Conservation (phyloP, 495 filamentous ascomycete genomes). For the Trichoderma asperelloides region DNA sequence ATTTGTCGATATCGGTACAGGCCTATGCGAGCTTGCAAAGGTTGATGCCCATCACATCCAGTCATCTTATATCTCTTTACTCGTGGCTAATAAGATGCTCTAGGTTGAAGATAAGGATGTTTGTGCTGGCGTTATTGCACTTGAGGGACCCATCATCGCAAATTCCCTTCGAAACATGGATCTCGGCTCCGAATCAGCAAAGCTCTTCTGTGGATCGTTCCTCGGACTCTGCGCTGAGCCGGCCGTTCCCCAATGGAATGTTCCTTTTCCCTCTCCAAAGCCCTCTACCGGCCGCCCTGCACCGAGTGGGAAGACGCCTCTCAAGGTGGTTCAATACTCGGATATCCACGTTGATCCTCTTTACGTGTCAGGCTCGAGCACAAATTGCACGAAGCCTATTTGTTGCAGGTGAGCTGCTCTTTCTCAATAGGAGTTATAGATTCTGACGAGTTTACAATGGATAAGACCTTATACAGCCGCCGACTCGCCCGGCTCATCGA, state of each 20-base stretch:
- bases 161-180: conserved; percentile 35
- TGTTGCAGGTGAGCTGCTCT: conserved; percentile 37
- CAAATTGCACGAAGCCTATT: conserved; percentile 46
- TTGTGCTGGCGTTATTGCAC: conserved; percentile 36
- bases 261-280: conserved; percentile 38
- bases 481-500: conserved; percentile 34
- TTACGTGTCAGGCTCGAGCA: conserved; percentile 41
- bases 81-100: not conserved
- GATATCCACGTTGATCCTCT: conserved; percentile 47
- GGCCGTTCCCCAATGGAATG: conserved; percentile 28
- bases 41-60: conserved; percentile 18
- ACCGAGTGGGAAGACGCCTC: conserved; percentile 35
- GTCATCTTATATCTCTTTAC: not conserved
- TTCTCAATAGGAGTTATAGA: not conserved
- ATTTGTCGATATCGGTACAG: conserved; percentile 32
- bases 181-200: conserved; percentile 38
- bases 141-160: conserved; percentile 42
- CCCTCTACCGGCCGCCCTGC: conserved; percentile 29
- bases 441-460: conserved; percentile 5
- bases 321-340: conserved; percentile 46
- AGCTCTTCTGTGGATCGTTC: conserved; percentile 39
- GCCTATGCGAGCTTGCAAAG: conserved; percentile 36
- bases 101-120: conserved; percentile 40
- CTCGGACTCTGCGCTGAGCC: conserved; percentile 43
- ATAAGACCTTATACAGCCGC: conserved; percentile 29